phyloP scores from a whole-genome alignment of 345 rosid species.

The Cardamine resedifolia region DNA sequence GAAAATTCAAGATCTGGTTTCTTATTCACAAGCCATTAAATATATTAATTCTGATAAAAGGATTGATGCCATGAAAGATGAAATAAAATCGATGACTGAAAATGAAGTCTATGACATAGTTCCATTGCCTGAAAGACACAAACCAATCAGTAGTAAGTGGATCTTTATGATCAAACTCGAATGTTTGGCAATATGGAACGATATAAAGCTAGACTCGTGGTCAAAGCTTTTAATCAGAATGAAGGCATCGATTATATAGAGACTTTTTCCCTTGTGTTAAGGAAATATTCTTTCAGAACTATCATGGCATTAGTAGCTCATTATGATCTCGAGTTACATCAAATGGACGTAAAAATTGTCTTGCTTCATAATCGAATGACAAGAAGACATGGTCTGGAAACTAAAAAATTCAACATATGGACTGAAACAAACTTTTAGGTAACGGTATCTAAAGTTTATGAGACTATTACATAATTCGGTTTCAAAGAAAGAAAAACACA shows the following conservation, averaged over 20 bases:
- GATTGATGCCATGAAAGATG: neutral
- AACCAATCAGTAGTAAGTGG: neutral
- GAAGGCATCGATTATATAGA: neutral
- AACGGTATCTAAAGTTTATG: too few species aligned
- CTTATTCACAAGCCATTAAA: too few species aligned
- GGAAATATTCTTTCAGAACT: neutral
- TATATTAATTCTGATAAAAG: too few species aligned
- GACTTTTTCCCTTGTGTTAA: neutral
- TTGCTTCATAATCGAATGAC: too few species aligned
- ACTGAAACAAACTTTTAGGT: too few species aligned
- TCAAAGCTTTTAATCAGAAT: neutral
- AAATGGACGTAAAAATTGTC: neutral
- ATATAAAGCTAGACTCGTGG: neutral
- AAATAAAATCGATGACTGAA: neutral
- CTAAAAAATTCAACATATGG: too few species aligned
- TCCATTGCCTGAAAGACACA: neutral
- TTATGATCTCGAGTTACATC: neutral
- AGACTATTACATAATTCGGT: too few species aligned
- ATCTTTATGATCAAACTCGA: constrained; percentile 6
- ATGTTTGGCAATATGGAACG: neutral
- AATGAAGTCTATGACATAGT: neutral
- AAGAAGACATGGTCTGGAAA: too few species aligned
- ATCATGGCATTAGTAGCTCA: constrained; percentile 7
- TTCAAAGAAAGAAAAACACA: too few species aligned
- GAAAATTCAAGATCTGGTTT: too few species aligned